A percentile compares a stretch with the other conserved stretches of the same genome.
These are phyloP conservation scores for Lactifluus hygrophoroides DNA, from an alignment of 768 basidiomycete genomes.

Conservation along the genomic window DNA sequence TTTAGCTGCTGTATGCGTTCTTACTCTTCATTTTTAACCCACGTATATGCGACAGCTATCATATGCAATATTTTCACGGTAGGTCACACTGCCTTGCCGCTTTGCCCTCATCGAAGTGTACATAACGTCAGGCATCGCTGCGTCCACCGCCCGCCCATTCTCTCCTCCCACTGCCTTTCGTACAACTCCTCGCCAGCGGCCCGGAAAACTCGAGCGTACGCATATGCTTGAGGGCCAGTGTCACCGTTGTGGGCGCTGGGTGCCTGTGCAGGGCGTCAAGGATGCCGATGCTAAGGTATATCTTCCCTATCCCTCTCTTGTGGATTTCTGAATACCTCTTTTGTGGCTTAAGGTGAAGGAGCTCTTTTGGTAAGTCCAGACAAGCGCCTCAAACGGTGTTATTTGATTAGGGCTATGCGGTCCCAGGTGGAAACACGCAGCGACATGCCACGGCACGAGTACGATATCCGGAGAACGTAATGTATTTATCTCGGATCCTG, in stretches of 20 bases:
- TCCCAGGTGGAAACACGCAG: slow-evolving; percentile 77
- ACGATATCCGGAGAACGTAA: slow-evolving; percentile 48
- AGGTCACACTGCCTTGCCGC: slow-evolving; percentile 17
- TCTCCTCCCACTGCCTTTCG: slow-evolving; percentile 68
- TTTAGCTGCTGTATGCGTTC: background rate
- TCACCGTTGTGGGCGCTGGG: slow-evolving; percentile 69
- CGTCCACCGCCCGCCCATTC: slow-evolving; percentile 59
- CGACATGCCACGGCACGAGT: slow-evolving; percentile 58
- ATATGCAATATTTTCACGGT: slow-evolving; percentile 79
- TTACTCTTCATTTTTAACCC: background rate
- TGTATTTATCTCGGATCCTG: slow-evolving; percentile 44
- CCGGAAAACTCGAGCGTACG: slow-evolving; percentile 52
- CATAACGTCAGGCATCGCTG: slow-evolving; percentile 51
- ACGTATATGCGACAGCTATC: slow-evolving; percentile 43
- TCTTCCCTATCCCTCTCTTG: background rate
- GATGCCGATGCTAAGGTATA: slow-evolving; percentile 61
- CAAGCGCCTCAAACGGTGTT: background rate
- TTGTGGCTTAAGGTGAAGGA: slow-evolving; percentile 49
- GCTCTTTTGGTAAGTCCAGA: slow-evolving; percentile 56
- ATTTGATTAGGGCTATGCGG: background rate
- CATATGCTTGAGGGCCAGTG: slow-evolving; percentile 64
- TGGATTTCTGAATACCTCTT: background rate
- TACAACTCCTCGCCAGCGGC: slow-evolving; percentile 33
- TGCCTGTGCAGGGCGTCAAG: slow-evolving; percentile 65
- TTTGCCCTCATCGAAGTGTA: background rate